Evolutionary conservation across 2,329 filamentous ascomycete species (phyloP), one percentile per base, ranked within the genome.

Genomic region (Clonostachys chloroleuca): DNA sequence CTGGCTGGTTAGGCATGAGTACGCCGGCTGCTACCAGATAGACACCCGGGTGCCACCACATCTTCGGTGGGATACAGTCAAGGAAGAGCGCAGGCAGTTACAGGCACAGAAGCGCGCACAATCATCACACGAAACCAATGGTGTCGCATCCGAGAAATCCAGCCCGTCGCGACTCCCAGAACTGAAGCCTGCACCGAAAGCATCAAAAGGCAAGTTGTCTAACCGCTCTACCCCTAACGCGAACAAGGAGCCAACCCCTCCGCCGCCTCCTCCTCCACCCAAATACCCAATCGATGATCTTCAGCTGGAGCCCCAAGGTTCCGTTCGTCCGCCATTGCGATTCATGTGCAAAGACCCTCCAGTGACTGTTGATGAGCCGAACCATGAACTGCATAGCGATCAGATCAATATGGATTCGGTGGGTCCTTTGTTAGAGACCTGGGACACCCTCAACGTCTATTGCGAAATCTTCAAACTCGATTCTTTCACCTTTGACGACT

Each of bases 391-490:
- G 36, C 17, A 24, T 16, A 24, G 17, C 13, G 42, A 16, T 13
- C n/a, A 84, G 37, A 83, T 97, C 46, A 71, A 84, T 17, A 94
- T 92, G 82, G 83, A 87, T 56, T 92, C 90, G 5, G 81, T 96
- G n/a, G 91, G 92, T 0, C 78, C 83, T 3, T 72, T 97, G 14
- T 70, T 99, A 20, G 92, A 96, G 67, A 89, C 89, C 0, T 99
- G 94, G 94, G 91, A 96, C 57, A 96, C 92, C 0, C 76, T 99
- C 34, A 99, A 96, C 59, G 92, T 99, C n/a, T 96, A 96, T 62
- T 95, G 91, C 60, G 90, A 96, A 59, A 86, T 96, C 16, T 95
- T 95, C 61, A 83, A 89, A 59, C 77, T 99, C 24, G 94, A 99
- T 65, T 97, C 92, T 0, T 99, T 99, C 61, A 97, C 92, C 0